phyloP scores from a whole-genome alignment of 495 filamentous ascomycete species.

The Aspergillus indologenus region DNA sequence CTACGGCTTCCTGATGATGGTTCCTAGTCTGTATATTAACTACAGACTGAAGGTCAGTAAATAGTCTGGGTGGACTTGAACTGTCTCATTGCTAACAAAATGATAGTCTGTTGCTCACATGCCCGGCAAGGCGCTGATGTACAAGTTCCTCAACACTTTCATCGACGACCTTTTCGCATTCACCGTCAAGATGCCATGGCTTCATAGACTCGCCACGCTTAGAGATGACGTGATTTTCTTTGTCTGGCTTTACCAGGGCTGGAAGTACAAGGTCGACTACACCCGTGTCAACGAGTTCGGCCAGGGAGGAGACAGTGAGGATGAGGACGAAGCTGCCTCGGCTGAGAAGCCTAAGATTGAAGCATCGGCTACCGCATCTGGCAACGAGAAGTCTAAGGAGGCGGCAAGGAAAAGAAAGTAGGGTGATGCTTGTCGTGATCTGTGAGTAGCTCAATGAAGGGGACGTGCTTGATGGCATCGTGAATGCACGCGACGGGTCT shows the following conservation, averaged over 20 bases:
- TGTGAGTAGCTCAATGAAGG: not conserved
- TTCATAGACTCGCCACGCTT: conserved; percentile 91
- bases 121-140: conserved; percentile 93
- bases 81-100: conserved; percentile 18
- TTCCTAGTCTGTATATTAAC: conserved; percentile 96
- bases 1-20: conserved; percentile 99
- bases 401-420: conserved; percentile 45
- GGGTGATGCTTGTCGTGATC: not conserved
- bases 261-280: conserved; percentile 89
- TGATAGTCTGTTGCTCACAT: conserved; percentile 84
- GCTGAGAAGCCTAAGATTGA: conserved; percentile 31
- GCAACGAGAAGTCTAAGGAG: conserved; percentile 30
- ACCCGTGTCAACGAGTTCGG: conserved; percentile 95
- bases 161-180: conserved; percentile 92
- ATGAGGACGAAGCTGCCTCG: conserved; percentile 50
- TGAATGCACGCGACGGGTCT: not conserved
- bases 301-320: conserved; percentile 87
- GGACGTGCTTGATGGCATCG: not conserved
- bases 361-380: conserved; percentile 28
- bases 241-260: conserved; percentile 94
- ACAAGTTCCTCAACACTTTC: conserved; percentile 87
- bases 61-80: not conserved
- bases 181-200: conserved; percentile 97
- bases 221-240: conserved; percentile 98
- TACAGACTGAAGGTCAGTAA: conserved; percentile 76